Evolutionary conservation across 2,329 filamentous ascomycete genomes (phyloP).

Genomic region (Emergomyces orientalis): DNA sequence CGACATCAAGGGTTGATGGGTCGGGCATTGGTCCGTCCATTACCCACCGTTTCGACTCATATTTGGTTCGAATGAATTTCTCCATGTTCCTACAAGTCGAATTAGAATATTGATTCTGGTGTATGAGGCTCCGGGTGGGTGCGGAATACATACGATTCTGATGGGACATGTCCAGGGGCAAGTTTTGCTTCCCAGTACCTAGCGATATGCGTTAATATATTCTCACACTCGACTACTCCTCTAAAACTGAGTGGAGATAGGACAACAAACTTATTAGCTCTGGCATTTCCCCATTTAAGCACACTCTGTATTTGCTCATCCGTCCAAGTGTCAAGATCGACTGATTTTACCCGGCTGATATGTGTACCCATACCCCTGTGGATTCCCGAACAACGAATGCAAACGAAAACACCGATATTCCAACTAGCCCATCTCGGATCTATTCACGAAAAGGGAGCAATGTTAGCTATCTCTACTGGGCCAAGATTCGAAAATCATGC

Average conservation of each 20-base stretch:
- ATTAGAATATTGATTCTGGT: slow-evolving; percentile 1
- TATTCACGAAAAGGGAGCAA: slow-evolving; percentile 29
- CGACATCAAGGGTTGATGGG: slow-evolving; percentile 69
- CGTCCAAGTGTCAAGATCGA: slow-evolving; percentile 96
- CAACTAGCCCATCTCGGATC: slow-evolving; percentile 98
- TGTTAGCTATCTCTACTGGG: not conserved
- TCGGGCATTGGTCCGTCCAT: slow-evolving; percentile 96
- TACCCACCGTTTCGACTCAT: slow-evolving; percentile 97
- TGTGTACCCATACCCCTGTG: slow-evolving; percentile 98
- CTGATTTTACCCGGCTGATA: slow-evolving; percentile 95
- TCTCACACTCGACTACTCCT: slow-evolving; percentile 5
- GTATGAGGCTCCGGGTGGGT: slow-evolving; percentile 9
- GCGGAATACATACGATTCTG: slow-evolving; percentile 55
- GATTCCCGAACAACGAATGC: slow-evolving; percentile 96
- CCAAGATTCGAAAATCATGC: not conserved
- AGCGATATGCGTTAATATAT: slow-evolving; percentile 21
- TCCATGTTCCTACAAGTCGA: slow-evolving; percentile 65
- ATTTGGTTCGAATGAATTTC: slow-evolving; percentile 99
- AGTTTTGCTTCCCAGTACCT: slow-evolving; percentile 92
- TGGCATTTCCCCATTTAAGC: slow-evolving; percentile 87
- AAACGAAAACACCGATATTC: slow-evolving; percentile 96
- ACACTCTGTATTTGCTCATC: slow-evolving; percentile 95
- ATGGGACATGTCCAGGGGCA: slow-evolving; percentile 80
- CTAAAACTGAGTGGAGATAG: not conserved
- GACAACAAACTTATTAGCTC: slow-evolving; percentile 72